Conservation (phyloP, 805 yeast genomes). For the Lipomyces japonicus region DNA sequence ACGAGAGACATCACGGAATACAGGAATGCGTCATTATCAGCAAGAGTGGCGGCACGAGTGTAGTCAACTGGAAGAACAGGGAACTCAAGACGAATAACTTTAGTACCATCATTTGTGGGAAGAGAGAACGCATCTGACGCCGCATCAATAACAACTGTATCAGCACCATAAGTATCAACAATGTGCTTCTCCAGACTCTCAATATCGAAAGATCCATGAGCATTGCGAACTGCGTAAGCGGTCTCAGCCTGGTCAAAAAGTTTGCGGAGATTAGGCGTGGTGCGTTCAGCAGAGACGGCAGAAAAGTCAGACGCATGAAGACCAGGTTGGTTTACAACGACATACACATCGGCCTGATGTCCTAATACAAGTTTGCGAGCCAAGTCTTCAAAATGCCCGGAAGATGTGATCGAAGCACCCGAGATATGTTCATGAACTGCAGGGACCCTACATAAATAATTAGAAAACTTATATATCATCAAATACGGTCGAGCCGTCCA, state of each 20-base stretch:
- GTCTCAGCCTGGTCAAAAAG: slow-evolving; percentile 26
- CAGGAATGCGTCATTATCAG: slow-evolving; percentile 33
- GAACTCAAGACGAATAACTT: slow-evolving; percentile 60
- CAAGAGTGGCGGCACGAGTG: slow-evolving; percentile 25
- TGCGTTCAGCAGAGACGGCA: slow-evolving; percentile 14
- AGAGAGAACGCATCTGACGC: slow-evolving; percentile 44
- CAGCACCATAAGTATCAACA: slow-evolving; percentile 52
- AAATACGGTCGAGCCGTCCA: not conserved
- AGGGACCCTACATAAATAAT: slow-evolving; percentile 12
- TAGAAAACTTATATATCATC: not conserved
- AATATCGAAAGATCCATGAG: slow-evolving; percentile 39
- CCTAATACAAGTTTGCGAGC: slow-evolving; percentile 27
- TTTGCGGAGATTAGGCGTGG: slow-evolving; percentile 29
- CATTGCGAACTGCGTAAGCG: slow-evolving; percentile 29
- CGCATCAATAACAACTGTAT: slow-evolving; percentile 43
- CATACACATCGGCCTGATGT: slow-evolving; percentile 21
- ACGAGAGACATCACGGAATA: slow-evolving; percentile 34
- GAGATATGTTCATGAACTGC: slow-evolving; percentile 22
- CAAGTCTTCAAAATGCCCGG: slow-evolving; percentile 24
- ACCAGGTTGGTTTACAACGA: slow-evolving; percentile 45
- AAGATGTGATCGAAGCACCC: slow-evolving; percentile 24
- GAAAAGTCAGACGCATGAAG: slow-evolving; percentile 33
- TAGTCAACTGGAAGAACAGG: slow-evolving; percentile 44
- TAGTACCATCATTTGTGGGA: slow-evolving; percentile 59
- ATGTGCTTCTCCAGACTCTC: slow-evolving; percentile 44